A percentile compares a stretch with the other conserved stretches of the same genome.
phyloP scores from a whole-genome alignment of 2,329 filamentous ascomycete genomes.

The Lizonia empirigonia region DNA sequence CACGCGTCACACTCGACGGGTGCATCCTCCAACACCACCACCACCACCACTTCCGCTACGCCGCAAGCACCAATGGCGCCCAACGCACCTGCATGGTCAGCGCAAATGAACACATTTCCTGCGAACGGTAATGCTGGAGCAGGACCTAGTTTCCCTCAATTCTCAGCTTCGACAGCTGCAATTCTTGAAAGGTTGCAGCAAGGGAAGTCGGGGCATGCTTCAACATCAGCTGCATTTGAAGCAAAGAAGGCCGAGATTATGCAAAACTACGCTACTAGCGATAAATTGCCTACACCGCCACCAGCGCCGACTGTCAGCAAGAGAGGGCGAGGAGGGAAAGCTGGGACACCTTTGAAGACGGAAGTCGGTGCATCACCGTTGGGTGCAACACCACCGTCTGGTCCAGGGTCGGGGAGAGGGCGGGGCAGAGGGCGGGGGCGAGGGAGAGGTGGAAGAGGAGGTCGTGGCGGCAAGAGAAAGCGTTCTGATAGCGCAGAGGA shows the following conservation, averaged over 20 bases:
- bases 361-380: constrained; percentile 33
- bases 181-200: constrained; percentile 49
- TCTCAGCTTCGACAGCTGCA: constrained; percentile 50
- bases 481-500: constrained; percentile 44
- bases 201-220: constrained; percentile 39
- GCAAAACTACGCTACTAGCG: constrained; percentile 53
- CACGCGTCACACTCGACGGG: constrained; percentile 20
- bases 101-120: constrained; percentile 35
- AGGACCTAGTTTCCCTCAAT: constrained; percentile 36
- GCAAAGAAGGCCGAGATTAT: constrained; percentile 55
- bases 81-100: constrained; percentile 33
- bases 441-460: constrained; percentile 45
- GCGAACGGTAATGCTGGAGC: constrained; percentile 2
- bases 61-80: constrained; percentile 31
- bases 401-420: constrained; percentile 46
- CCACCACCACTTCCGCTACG: constrained; percentile 25
- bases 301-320: constrained; percentile 38
- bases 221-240: constrained; percentile 51
- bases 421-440: constrained; percentile 44
- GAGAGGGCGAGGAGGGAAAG: constrained; percentile 43
- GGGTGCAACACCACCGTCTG: constrained; percentile 33
- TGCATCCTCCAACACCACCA: constrained; percentile 28
- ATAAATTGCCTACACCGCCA: constrained; percentile 49
- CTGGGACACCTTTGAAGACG: constrained; percentile 42
- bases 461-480: constrained; percentile 48